Base-by-base conservation (phyloP, 1,284 basidiomycete genomes). In the Fomitopsis pinicola region DNA sequence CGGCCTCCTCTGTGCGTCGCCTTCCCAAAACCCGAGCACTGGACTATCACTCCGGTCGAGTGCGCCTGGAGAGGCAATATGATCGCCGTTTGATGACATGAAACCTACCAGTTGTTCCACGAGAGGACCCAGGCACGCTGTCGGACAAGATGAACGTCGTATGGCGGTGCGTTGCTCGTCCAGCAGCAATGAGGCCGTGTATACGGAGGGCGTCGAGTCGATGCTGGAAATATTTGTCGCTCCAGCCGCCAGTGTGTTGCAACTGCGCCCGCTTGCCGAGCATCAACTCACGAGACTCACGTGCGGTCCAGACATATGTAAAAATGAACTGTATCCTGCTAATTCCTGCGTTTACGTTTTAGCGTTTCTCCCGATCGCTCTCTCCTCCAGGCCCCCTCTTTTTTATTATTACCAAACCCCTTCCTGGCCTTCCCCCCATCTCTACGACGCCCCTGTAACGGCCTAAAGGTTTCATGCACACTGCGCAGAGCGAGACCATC, bases 11-110 rank as follows among this genome's bases (percentile, higher is more conserved):
- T 40, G 50, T 46, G 22, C 22, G 35, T 42, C 28, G 28, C 17
- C 48, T 10, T n/a, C 38, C 61, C 61, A 62, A 36, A 42, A 42
- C 30, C 61, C 61, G 17, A 62, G 61, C 4, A 57, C 58, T n/a
- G 61, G 61, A 42, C 61, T 62, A 35, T 62, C 61, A 53, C 61
- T 55, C 36, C 61, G 42, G 42, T 48, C 53, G 15, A 40, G 53
- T 40, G 50, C 28, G 38, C 19, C 33, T 30, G 17, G 6, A 52
- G 5, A 15, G 50, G 38, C 58, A 58, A 19, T 35, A 5, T 35
- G 42, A 58, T 42, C 42, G 28, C 55, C 55, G 50, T 17, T 33
- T 35, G 44, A 26, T 26, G 36, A 26, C 56, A 58, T 58, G 56
- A 58, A 58, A 45, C 44, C 35, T 58, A 10, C n/a, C 40, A 35